phyloP scores from a whole-genome alignment of 2,329 filamentous ascomycete genomes.

The Aspergillus alliaceus region DNA sequence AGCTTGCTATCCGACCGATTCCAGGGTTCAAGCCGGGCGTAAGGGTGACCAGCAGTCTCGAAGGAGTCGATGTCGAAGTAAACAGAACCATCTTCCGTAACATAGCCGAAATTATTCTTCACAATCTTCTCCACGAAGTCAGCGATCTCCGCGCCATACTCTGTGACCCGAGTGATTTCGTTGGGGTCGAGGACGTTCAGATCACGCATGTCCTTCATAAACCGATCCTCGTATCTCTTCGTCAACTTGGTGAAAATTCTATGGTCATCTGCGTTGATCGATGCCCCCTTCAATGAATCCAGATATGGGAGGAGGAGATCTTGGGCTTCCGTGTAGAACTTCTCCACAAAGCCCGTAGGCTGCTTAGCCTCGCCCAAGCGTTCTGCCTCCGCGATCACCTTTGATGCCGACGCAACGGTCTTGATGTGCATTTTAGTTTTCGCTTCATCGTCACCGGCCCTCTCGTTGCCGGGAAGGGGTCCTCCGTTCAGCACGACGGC shows the following conservation, averaged over 20 bases:
- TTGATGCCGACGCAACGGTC: slow-evolving; percentile 56
- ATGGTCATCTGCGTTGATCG: slow-evolving; percentile 61
- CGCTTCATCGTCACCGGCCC: slow-evolving; percentile 73
- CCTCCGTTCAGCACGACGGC: slow-evolving; percentile 56
- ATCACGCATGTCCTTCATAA: slow-evolving; percentile 82
- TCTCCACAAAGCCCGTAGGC: slow-evolving; percentile 31
- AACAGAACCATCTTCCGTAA: slow-evolving; percentile 73
- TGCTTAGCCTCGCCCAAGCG: slow-evolving; percentile 20
- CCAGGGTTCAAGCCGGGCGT: slow-evolving; percentile 82
- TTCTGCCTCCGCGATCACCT: slow-evolving; percentile 46
- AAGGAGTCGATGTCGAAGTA: slow-evolving; percentile 92
- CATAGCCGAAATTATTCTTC: slow-evolving; percentile 82
- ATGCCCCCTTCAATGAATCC: slow-evolving; percentile 61
- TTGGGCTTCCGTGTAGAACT: slow-evolving; percentile 59
- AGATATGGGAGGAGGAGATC: slow-evolving; percentile 80
- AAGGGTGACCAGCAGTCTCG: slow-evolving; percentile 79
- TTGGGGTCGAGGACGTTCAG: slow-evolving; percentile 84
- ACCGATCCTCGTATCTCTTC: slow-evolving; percentile 80
- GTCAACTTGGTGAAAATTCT: slow-evolving; percentile 87
- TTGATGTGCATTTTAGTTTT: slow-evolving; percentile 89
- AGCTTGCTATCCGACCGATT: slow-evolving; percentile 80
- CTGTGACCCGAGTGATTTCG: slow-evolving; percentile 83
- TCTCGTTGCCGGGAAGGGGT: slow-evolving; percentile 52
- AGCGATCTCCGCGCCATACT: slow-evolving; percentile 86
- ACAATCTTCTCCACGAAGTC: slow-evolving; percentile 80